phyloP scores from a whole-genome alignment of 1,284 basidiomycete genomes.

The Boletus mariae region DNA sequence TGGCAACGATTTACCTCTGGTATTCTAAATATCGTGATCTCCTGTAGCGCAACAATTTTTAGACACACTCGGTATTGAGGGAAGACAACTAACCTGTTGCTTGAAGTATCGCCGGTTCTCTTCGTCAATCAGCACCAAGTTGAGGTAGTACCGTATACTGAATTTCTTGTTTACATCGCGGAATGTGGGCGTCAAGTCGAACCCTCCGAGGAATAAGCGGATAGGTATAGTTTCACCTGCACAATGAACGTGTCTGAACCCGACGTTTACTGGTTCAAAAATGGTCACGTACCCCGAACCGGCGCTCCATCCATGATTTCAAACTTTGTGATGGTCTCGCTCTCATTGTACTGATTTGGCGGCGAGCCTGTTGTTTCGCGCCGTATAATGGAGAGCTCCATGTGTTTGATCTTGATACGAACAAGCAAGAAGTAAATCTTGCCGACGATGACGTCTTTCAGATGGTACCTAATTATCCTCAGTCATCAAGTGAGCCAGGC shows the following conservation, averaged over 20 bases:
- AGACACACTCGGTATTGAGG: background rate
- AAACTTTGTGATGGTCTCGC: slow-evolving; percentile 98
- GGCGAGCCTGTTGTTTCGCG: slow-evolving; percentile 94
- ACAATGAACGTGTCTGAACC: slow-evolving; percentile 3
- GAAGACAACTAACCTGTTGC: slow-evolving; percentile 57
- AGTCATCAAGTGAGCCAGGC: slow-evolving; percentile 1
- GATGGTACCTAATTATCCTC: slow-evolving; percentile 71
- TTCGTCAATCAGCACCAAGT: slow-evolving; percentile 95
- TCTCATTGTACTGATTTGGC: slow-evolving; percentile 98
- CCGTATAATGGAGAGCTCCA: slow-evolving; percentile 98
- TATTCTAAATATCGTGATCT: slow-evolving; percentile 74
- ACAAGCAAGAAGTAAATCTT: slow-evolving; percentile 99
- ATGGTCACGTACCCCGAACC: slow-evolving; percentile 64
- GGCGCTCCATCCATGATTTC: slow-evolving; percentile 99
- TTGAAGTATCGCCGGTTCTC: slow-evolving; percentile 97
- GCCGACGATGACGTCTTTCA: slow-evolving; percentile 99
- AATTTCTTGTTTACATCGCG: slow-evolving; percentile 99
- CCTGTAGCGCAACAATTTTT: slow-evolving; percentile 35
- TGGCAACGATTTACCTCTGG: slow-evolving; percentile 48
- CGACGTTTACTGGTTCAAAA: background rate
- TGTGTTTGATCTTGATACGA: slow-evolving; percentile 99
- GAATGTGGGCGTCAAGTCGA: slow-evolving; percentile 98
- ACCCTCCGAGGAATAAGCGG: slow-evolving; percentile 94
- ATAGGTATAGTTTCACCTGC: slow-evolving; percentile 97
- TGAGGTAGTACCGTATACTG: slow-evolving; percentile 93